Base-by-base conservation (phyloP, 139 green algal genomes). In the Chlorella vulgaris region DNA sequence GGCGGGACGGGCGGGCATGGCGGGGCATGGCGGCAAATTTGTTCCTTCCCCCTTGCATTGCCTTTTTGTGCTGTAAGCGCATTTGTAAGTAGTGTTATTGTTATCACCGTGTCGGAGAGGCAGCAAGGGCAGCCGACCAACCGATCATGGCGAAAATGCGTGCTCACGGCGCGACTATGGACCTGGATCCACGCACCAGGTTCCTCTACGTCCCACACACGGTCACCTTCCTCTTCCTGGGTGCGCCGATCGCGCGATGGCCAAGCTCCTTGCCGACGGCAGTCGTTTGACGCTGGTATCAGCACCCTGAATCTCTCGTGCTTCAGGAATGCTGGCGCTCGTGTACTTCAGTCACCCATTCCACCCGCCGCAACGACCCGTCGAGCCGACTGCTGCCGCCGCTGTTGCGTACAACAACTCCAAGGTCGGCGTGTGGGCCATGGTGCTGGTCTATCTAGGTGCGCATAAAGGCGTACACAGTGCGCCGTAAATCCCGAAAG, bases 181-280 rank as follows among this genome's bases (percentile, higher is more conserved):
- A 90, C 0, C 58, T 92, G 28, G 91, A 95, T 67, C 90, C 90
- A 10, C 33, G 65, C 4, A 95, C 91, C 10, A 62, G 70, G 4
- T 93, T 91, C 35, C 66, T 95, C 19, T 95, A 92, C 74, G 86
- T 78, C 0, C 91, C 91, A 2, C 85, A 89, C 36, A 94, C 91
- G 29, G 65, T 95, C 19, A 89, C 86, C 3, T 82, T 85, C 24
- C 79, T 93, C n/a, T 29, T 91, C 2, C 38, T 87, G 35, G 90
- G 90, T 93, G 70, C 47, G 83, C 33, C n/a, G n/a, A 35, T 7
- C 60, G 61, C 31, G 18, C 13, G 29, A 39, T 21, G 36, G 10
- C 28, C 29, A 33, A 13, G 24, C 58, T 15, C 7, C 35, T 47
- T 18, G 13, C 10, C 39, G 15, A 6, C 28, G 31, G 26, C 38